A percentile compares a stretch with the other conserved stretches of the same genome.
These are phyloP conservation scores for Batrachochytrium dendrobatidis DNA, from an alignment of 371 early-diverging fungal genomes.

Conservation along the genomic window DNA sequence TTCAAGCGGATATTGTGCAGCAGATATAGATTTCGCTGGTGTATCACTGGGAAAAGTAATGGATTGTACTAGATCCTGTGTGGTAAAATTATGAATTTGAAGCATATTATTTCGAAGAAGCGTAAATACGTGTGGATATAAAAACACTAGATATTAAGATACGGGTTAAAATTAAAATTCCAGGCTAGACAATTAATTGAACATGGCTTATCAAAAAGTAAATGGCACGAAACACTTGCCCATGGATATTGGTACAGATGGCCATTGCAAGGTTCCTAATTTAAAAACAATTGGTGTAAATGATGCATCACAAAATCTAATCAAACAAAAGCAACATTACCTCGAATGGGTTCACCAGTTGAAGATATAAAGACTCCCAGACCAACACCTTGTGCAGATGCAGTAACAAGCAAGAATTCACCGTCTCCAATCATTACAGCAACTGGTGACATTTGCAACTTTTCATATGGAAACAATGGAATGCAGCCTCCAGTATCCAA, in stretches of 20 bases:
- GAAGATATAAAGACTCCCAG: slow-evolving; percentile 69
- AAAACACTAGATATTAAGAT: slow-evolving; percentile 46
- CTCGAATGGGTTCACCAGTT: slow-evolving; percentile 62
- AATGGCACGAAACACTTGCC: slow-evolving; percentile 21
- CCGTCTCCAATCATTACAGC: slow-evolving; percentile 52
- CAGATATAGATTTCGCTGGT: slow-evolving; percentile 28
- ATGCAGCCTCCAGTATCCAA: slow-evolving; percentile 40
- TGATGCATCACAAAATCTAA: not conserved
- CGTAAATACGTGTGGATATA: slow-evolving; percentile 69
- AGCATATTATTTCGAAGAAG: slow-evolving; percentile 59
- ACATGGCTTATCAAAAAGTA: too few relatives aligned
- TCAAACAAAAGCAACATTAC: slow-evolving; percentile 13
- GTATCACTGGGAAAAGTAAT: slow-evolving; percentile 42
- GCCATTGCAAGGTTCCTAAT: slow-evolving; percentile 67
- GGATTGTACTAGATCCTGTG: slow-evolving; percentile 56
- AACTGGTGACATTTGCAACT: slow-evolving; percentile 49
- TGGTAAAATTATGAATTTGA: slow-evolving; percentile 68
- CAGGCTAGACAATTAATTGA: not conserved
- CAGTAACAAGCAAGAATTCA: slow-evolving; percentile 69
- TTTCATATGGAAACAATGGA: slow-evolving; percentile 55
- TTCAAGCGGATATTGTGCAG: slow-evolving; percentile 21
- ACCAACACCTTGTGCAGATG: slow-evolving; percentile 43
- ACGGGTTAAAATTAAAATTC: not conserved
- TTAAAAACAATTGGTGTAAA: not conserved
- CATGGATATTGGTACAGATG: slow-evolving; percentile 58